These are phyloP conservation scores for Sclerotiophoma versabilis DNA, from an alignment of 2,329 filamentous ascomycete species.

Conservation along the genomic window DNA sequence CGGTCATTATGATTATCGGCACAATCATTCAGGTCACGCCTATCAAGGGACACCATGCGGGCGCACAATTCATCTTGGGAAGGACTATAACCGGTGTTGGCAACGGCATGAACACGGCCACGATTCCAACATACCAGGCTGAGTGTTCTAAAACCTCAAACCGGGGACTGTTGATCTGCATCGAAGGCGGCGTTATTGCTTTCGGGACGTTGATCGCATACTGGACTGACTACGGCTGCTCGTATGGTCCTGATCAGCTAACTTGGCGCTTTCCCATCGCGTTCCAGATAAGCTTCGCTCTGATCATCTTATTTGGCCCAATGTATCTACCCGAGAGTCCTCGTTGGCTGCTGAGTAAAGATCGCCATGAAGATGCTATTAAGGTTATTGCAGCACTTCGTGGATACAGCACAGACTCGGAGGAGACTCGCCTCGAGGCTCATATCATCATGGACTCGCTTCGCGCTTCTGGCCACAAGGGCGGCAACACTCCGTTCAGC, in stretches of 20 bases:
- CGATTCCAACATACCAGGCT: constrained; percentile 62
- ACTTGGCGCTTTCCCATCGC: constrained; percentile 62
- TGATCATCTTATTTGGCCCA: constrained; percentile 63
- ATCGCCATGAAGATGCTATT: constrained; percentile 66
- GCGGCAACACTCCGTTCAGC: constrained; percentile 55
- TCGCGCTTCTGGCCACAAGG: constrained; percentile 50
- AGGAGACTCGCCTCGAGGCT: constrained; percentile 65
- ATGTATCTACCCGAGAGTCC: constrained; percentile 70
- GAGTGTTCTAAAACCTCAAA: constrained; percentile 63
- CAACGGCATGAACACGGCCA: constrained; percentile 64
- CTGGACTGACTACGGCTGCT: constrained; percentile 53
- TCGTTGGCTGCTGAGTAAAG: constrained; percentile 69
- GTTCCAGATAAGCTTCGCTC: constrained; percentile 60
- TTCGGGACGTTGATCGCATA: constrained; percentile 61
- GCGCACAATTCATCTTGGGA: constrained; percentile 61
- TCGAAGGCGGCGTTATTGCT: constrained; percentile 61
- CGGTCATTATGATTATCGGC: constrained; percentile 53
- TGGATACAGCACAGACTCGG: constrained; percentile 58
- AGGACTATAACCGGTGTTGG: constrained; percentile 61
- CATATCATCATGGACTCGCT: constrained; percentile 71
- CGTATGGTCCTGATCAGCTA: constrained; percentile 39
- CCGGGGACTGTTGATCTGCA: constrained; percentile 67
- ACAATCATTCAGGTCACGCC: constrained; percentile 51
- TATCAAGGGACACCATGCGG: constrained; percentile 43
- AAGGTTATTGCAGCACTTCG: constrained; percentile 60